phyloP scores from a whole-genome alignment of 768 basidiomycete genomes.

The Cytidiella melzeri region DNA sequence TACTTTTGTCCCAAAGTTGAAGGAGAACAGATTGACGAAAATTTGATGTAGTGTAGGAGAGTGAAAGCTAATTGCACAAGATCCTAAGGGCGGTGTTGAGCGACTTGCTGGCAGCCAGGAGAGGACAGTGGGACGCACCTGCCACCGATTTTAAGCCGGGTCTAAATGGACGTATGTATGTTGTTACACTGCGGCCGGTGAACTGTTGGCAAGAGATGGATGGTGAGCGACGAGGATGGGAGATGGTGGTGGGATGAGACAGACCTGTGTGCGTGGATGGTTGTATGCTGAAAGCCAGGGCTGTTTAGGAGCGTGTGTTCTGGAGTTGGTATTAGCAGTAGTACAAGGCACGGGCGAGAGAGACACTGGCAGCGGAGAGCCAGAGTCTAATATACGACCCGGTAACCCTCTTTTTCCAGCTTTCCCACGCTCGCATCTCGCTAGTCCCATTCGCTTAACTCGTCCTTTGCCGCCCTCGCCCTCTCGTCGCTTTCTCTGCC shows the following conservation, averaged over 20 bases:
- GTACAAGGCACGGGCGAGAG: conserved; percentile 25
- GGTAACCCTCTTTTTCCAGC: conserved; percentile 23
- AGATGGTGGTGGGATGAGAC: neutral
- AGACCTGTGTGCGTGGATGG: conserved; percentile 4
- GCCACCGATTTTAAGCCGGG: conserved; percentile 68
- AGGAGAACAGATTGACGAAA: conserved; percentile 44
- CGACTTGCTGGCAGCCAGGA: conserved; percentile 10
- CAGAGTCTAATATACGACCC: conserved; percentile 19
- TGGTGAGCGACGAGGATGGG: conserved; percentile 3
- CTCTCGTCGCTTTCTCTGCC: too few species aligned
- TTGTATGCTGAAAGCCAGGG: neutral
- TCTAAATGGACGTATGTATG: conserved; percentile 60
- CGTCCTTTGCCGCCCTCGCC: conserved; percentile 1
- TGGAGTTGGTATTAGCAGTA: conserved; percentile 29
- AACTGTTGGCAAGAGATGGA: conserved; percentile 24
- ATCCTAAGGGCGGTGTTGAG: conserved; percentile 33
- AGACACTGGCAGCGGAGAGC: conserved; percentile 8
- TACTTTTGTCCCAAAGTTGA: conserved; percentile 49
- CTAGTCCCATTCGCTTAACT: conserved; percentile 13
- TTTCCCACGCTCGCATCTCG: conserved; percentile 12
- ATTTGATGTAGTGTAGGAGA: conserved; percentile 43
- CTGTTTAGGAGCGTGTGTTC: too few species aligned
- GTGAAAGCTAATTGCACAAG: conserved; percentile 59
- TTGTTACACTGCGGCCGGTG: conserved; percentile 70
- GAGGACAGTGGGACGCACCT: conserved; percentile 39